Base-by-base conservation (phyloP, 2,329 filamentous ascomycete genomes). In the Cercospora sesami region DNA sequence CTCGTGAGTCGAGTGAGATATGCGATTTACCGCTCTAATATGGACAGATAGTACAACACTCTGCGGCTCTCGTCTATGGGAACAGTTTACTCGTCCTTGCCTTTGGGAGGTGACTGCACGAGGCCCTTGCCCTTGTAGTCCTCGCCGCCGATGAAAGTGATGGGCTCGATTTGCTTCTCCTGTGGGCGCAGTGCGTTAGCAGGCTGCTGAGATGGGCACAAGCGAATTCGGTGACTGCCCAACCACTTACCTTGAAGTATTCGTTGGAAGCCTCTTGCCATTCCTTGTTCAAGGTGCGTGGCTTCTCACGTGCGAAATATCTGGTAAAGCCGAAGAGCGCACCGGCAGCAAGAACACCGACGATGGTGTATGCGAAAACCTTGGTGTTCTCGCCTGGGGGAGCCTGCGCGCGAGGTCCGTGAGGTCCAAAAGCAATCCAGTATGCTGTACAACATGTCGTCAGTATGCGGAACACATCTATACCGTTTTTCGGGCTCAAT, bases 401-500 rank as follows among this genome's bases (percentile, higher is more conserved):
- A 74, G 91, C 81, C 71, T 86, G 84, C 75, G 94, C 90, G 77
- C 95, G 94, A 76, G 95, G 95, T 68, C 95, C 95, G 83, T 99
- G 95, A 79, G 94, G 90, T 74, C 95, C 95, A 80, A 99, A 99
- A 74, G 95, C 94, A 79, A 99, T 97, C 90, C 92, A 99, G 89
- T 98, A 99, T 73, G 95, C 95, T 99, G 80, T 68, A 42, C 62
- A 21, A 30, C 10, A 16, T 30, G 3, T 3, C 2, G 26, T 28
- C 66, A 79, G 73, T 67, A 31, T 60, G 21, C 18, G 18, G 26
- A 2, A 28, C 26, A 4, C 26, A 28, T 28, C 26, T 12, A 23
- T n/a, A n/a, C n/a, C 18, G 5, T 51, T 26, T 16, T 48, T 30
- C 21, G n/a, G 28, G 48, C 18, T 31, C 63, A 63, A 63, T 63